phyloP scores from a whole-genome alignment of 164 flowering plant species.

The Chimonanthus salicifolius region DNA sequence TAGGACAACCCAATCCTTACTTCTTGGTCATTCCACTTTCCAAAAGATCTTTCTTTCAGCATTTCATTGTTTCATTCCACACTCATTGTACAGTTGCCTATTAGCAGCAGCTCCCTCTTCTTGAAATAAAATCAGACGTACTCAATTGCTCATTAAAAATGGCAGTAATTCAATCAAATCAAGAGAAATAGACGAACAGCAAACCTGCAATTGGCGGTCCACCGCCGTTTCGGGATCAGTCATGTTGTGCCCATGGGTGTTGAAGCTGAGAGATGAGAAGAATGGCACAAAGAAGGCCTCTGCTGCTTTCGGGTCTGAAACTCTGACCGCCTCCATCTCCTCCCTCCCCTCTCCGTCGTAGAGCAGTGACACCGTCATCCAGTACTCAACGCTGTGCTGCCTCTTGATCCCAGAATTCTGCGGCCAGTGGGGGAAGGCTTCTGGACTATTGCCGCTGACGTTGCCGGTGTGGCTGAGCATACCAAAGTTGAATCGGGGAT shows the following conservation, averaged over 20 bases:
- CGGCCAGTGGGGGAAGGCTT: slow-evolving; percentile 61
- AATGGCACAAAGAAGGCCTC: slow-evolving; percentile 90
- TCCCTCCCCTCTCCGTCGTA: slow-evolving; percentile 24
- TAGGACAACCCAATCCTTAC: no score
- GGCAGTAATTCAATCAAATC: neutral
- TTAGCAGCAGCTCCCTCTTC: neutral
- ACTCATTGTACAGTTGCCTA: no score
- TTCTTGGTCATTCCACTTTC: no score
- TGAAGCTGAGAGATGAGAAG: slow-evolving; percentile 88
- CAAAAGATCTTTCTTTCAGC: no score
- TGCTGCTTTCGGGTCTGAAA: slow-evolving; percentile 67
- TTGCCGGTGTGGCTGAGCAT: slow-evolving; percentile 40
- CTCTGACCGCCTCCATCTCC: slow-evolving; percentile 65
- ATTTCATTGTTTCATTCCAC: neutral
- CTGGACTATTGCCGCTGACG: slow-evolving; percentile 19
- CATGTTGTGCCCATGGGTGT: slow-evolving; percentile 75
- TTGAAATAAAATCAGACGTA: neutral
- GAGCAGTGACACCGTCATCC: slow-evolving; percentile 86
- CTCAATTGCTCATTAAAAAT: neutral
- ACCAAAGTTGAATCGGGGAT: slow-evolving; percentile 62
- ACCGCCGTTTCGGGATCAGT: slow-evolving; percentile 70
- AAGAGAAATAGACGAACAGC: neutral
- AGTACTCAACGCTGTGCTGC: slow-evolving; percentile 96
- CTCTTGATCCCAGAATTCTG: slow-evolving; percentile 49
- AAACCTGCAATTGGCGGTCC: slow-evolving; percentile 75